Conservation (phyloP, 2,329 filamentous ascomycete species). For the Pyricularia pennisetigena region DNA sequence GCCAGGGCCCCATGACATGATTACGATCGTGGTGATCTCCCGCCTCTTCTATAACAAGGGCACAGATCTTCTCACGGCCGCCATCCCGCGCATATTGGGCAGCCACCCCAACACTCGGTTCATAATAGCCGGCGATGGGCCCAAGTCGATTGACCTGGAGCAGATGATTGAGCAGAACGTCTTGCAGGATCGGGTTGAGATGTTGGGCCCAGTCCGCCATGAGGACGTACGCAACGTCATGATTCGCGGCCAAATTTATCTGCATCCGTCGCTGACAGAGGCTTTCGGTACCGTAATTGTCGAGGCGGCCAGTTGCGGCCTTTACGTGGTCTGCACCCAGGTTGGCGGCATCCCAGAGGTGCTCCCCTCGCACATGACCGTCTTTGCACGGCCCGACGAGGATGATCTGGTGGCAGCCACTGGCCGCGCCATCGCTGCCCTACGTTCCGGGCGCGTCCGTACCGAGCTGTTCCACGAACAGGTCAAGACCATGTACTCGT, state of each 20-base stretch:
- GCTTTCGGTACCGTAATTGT: slow-evolving; percentile 98
- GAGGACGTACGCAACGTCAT: slow-evolving; percentile 97
- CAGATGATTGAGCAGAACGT: slow-evolving; percentile 97
- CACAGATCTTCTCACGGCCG: slow-evolving; percentile 91
- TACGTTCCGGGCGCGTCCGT: slow-evolving; percentile 77
- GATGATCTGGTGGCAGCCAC: slow-evolving; percentile 89
- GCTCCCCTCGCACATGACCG: slow-evolving; percentile 90
- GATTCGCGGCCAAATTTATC: slow-evolving; percentile 92
- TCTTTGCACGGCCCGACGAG: slow-evolving; percentile 93
- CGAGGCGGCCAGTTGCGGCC: slow-evolving; percentile 87
- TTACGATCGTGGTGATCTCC: slow-evolving; percentile 95
- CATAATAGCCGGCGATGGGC: slow-evolving; percentile 90
- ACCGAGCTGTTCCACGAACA: slow-evolving; percentile 95
- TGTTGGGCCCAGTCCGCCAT: slow-evolving; percentile 85
- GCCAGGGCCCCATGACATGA: slow-evolving; percentile 72
- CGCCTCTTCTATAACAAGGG: slow-evolving; percentile 98
- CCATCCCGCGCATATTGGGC: slow-evolving; percentile 84
- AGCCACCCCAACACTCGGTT: slow-evolving; percentile 90
- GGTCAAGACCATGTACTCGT: slow-evolving; percentile 97
- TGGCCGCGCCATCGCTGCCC: slow-evolving; percentile 74
- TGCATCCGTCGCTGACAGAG: slow-evolving; percentile 90
- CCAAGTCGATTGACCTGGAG: slow-evolving; percentile 94
- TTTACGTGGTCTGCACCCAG: slow-evolving; percentile 94
- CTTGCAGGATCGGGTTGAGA: slow-evolving; percentile 83
- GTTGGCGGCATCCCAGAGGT: slow-evolving; percentile 97